Base-by-base conservation (phyloP, 2,329 filamentous ascomycete genomes). In the Monilinia laxa region DNA sequence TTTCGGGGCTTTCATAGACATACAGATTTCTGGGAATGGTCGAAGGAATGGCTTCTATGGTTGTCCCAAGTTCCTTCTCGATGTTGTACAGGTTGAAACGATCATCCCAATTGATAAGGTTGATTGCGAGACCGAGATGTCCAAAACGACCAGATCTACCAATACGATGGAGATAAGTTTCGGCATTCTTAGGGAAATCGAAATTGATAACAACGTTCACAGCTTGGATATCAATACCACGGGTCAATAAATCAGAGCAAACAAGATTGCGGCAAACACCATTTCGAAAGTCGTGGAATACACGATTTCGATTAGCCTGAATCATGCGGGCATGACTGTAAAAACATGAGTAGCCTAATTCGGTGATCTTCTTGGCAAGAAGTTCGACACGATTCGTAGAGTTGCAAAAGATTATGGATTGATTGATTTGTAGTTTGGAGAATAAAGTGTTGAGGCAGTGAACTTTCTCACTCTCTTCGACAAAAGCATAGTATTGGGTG, bases 181-280 rank as follows among this genome's bases (percentile, higher is more conserved):
- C 95, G 20, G 95, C 96, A 75, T 99, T 99, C 83, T 99, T 99
- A 65, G 95, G 95, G 79, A 99, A 99, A 76, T 99, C 95, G 76
- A 99, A 99, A 82, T 99, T 99, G 86, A 99, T 99, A 77, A 99
- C 95, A 65, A 99, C 95, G 75, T 99, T 99, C 76, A 99, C 95
- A 64, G 95, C 95, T 80, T 99, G 95, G 71, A 99, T 99, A 81
- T 99, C 95, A 76, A 99, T 99, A 87, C 95, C 95, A 80, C 95
- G 93, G 70, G 95, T 99, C 71, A 99, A 86, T 51, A 99, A 84
- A 81, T 99, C 95, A 2, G 96, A 99, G 81, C 95, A 99, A 70
- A 99, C 95, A 49, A 99, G 87, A 78, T 99, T 99, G 75, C 95
- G 92, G 83, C 94, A 98, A 64, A 97, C 93, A 67, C 95, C 95